phyloP scores from a whole-genome alignment of 129 eudicot genomes.

The Heracleum sosnowskyi region DNA sequence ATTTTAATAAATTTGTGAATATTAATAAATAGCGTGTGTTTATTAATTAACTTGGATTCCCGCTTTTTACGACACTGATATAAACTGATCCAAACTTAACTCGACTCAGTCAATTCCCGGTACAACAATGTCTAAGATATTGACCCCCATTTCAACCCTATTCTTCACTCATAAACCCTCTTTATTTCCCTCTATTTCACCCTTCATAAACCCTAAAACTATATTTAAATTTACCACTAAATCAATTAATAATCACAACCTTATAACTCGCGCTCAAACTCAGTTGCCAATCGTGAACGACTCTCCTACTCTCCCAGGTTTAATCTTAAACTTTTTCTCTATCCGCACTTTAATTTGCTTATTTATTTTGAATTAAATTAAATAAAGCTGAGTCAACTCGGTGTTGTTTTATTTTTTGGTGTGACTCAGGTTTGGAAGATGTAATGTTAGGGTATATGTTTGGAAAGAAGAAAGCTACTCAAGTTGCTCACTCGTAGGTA shows the following conservation, averaged over 20 bases:
- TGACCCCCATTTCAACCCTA: neutral
- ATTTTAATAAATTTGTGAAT: too few species aligned
- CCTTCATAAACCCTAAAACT: neutral
- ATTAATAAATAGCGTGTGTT: too few species aligned
- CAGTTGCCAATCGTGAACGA: neutral
- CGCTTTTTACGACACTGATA: too few species aligned
- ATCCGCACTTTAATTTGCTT: neutral
- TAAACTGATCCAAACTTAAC: too few species aligned
- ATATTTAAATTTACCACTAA: neutral
- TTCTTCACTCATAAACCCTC: neutral
- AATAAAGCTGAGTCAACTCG: neutral
- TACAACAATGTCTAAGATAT: neutral
- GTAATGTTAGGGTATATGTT: constrained; percentile 59
- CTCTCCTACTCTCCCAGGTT: neutral
- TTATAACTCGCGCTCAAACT: neutral
- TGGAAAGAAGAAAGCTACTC: constrained; percentile 75
- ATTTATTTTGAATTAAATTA: too few species aligned
- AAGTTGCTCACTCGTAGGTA: constrained; percentile 96
- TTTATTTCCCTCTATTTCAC: neutral
- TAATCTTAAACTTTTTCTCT: neutral
- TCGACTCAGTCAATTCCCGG: too few species aligned
- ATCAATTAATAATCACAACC: neutral
- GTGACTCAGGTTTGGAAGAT: constrained; percentile 44
- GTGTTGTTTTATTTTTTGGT: neutral
- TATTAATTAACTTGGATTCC: too few species aligned